phyloP scores from a whole-genome alignment of 108 stramenopile species.

The Nitzschia sp. region DNA sequence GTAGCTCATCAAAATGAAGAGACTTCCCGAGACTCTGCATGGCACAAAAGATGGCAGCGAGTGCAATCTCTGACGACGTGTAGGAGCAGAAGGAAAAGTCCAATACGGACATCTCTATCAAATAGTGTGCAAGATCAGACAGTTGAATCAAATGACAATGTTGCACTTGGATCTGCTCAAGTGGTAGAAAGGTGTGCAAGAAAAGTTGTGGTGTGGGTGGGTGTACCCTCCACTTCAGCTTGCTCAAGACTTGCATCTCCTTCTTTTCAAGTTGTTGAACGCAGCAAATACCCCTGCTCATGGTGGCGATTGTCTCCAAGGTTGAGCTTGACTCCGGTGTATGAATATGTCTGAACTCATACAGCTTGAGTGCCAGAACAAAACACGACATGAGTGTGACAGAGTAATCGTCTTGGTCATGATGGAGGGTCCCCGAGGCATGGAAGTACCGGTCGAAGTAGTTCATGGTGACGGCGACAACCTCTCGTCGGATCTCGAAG shows the following conservation, averaged over 20 bases:
- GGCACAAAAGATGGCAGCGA: constrained; percentile 37
- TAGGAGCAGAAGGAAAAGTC: constrained; percentile 35
- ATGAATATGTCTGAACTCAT: constrained; percentile 43
- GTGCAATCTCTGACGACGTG: constrained; percentile 31
- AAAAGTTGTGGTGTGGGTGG: constrained; percentile 56
- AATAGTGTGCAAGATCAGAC: constrained; percentile 25
- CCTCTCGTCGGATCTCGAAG: constrained; percentile 59
- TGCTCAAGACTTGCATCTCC: constrained; percentile 42
- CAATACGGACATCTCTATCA: constrained; percentile 36
- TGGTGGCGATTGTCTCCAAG: constrained; percentile 46
- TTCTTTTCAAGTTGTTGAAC: constrained; percentile 44
- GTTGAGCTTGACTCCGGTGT: constrained; percentile 12
- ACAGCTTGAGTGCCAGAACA: constrained; percentile 70
- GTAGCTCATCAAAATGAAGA: too few relatives aligned
- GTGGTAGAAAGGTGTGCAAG: constrained; percentile 15
- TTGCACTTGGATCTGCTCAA: constrained; percentile 17
- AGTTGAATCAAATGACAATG: neutral
- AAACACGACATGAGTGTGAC: constrained; percentile 71
- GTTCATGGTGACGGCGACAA: constrained; percentile 64
- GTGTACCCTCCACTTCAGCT: constrained; percentile 52
- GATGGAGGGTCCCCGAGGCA: neutral
- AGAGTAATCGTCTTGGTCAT: constrained; percentile 56
- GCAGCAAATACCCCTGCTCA: constrained; percentile 43
- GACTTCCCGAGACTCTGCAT: neutral
- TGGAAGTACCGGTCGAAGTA: constrained; percentile 61